phyloP scores from a whole-genome alignment of 805 yeast genomes.

The Monosporozyma servazzii region DNA sequence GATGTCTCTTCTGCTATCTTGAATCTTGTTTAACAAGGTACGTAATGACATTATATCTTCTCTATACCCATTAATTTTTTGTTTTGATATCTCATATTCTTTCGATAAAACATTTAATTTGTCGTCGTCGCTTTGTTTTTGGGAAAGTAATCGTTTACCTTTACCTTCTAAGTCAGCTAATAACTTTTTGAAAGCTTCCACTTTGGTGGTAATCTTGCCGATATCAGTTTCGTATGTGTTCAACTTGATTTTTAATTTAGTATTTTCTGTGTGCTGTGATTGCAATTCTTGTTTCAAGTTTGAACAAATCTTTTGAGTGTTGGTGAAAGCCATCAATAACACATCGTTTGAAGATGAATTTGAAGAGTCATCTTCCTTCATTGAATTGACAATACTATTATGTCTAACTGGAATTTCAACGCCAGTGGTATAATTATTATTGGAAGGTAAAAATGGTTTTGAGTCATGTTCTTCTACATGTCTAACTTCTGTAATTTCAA shows the following conservation, averaged over 20 bases:
- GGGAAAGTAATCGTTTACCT: constrained; percentile 15
- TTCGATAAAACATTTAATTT: constrained; percentile 17
- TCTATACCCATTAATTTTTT: constrained; percentile 14
- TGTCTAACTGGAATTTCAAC: not conserved
- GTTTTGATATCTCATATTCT: constrained; percentile 14
- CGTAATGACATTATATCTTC: constrained; percentile 17
- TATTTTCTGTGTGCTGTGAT: constrained; percentile 21
- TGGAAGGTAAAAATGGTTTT: not conserved
- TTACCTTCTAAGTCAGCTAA: constrained; percentile 18
- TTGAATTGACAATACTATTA: not conserved
- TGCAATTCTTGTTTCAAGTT: constrained; percentile 29
- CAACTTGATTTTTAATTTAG: constrained; percentile 20
- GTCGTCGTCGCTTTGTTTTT: constrained; percentile 18
- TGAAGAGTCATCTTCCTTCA: not conserved
- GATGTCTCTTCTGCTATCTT: constrained; percentile 15
- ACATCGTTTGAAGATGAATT: constrained; percentile 28
- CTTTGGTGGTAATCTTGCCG: constrained; percentile 13
- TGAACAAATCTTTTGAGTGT: constrained; percentile 32
- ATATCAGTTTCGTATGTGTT: constrained; percentile 16
- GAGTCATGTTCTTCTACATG: constrained; percentile 10
- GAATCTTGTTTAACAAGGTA: constrained; percentile 19
- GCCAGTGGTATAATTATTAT: not conserved
- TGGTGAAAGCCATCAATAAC: constrained; percentile 32
- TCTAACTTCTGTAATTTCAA: constrained; percentile 36
- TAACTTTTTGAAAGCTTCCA: constrained; percentile 18